Conservation (phyloP, 2,329 filamentous ascomycete genomes). For the Nemania sp. region DNA sequence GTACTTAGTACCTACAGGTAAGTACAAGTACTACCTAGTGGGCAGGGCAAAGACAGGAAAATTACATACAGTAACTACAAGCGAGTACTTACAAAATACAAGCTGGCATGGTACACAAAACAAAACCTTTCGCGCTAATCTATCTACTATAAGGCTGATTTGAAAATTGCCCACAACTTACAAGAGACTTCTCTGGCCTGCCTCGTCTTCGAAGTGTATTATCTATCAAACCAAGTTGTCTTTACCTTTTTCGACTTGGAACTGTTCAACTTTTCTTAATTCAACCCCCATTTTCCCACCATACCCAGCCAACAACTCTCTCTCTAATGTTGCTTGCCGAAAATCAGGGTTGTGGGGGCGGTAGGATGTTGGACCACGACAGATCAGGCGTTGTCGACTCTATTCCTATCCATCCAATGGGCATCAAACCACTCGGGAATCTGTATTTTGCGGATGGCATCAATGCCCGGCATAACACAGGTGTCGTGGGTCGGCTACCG, state of each 20-base stretch:
- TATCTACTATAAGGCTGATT: too few species aligned
- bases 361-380: constrained; percentile 20
- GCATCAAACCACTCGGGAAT: constrained; percentile 87
- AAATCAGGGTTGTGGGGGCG: constrained; percentile 29
- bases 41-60: too few species aligned
- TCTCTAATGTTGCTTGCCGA: constrained; percentile 36
- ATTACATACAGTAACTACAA: too few species aligned
- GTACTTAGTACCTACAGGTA: too few species aligned
- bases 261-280: background rate
- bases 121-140: too few species aligned
- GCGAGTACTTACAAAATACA: background rate
- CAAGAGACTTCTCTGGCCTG: background rate
- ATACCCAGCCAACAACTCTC: background rate
- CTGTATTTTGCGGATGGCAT: constrained; percentile 67
- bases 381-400: constrained; percentile 42
- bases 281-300: background rate
- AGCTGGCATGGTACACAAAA: too few species aligned
- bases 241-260: too few species aligned
- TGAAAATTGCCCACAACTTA: background rate
- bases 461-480: constrained; percentile 70
- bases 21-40: too few species aligned
- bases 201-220: too few species aligned
- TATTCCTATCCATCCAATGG: constrained; percentile 79
- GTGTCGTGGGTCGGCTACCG: constrained; percentile 69
- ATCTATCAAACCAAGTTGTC: too few species aligned